phyloP scores from a whole-genome alignment of 2,329 filamentous ascomycete genomes.

The Epichloe bromicola region DNA sequence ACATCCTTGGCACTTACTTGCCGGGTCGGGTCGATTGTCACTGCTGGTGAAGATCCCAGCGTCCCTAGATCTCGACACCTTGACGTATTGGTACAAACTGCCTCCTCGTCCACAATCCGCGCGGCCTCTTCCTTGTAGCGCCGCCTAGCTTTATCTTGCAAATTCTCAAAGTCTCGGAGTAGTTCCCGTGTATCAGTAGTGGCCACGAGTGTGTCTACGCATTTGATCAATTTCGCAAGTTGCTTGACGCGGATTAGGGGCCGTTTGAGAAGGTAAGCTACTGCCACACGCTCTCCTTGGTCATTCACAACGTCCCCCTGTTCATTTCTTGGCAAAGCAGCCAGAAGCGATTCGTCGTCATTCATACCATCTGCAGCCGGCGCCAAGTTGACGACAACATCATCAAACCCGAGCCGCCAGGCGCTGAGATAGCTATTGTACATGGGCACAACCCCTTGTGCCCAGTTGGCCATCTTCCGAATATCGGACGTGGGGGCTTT shows the following conservation, averaged over 20 bases:
- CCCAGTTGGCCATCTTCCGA: conserved; percentile 66
- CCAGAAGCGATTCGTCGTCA: conserved; percentile 46
- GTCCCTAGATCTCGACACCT: conserved; percentile 69
- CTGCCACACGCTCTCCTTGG: conserved; percentile 82
- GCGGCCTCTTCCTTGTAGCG: conserved; percentile 52
- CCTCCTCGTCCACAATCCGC: conserved; percentile 70
- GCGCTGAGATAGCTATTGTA: conserved; percentile 78
- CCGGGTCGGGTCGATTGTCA: conserved; percentile 60
- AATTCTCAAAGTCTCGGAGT: conserved; percentile 45
- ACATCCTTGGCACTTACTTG: conserved; percentile 83
- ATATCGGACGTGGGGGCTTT: conserved; percentile 64
- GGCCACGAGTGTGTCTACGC: conserved; percentile 42
- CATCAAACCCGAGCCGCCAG: conserved; percentile 90
- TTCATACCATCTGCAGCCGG: conserved; percentile 43
- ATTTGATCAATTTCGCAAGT: conserved; percentile 69
- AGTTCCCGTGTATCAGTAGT: conserved; percentile 32
- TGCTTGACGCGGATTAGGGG: conserved; percentile 82
- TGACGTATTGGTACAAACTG: conserved; percentile 68
- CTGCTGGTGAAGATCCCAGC: conserved; percentile 54
- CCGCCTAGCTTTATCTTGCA: conserved; percentile 66
- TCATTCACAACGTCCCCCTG: conserved; percentile 56
- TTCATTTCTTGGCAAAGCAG: conserved; percentile 46
- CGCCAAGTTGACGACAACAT: conserved; percentile 85
- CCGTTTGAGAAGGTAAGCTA: conserved; percentile 82
- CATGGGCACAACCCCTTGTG: conserved; percentile 60